Conservation (phyloP, 345 rosid species). For the Linum usitatissimum region DNA sequence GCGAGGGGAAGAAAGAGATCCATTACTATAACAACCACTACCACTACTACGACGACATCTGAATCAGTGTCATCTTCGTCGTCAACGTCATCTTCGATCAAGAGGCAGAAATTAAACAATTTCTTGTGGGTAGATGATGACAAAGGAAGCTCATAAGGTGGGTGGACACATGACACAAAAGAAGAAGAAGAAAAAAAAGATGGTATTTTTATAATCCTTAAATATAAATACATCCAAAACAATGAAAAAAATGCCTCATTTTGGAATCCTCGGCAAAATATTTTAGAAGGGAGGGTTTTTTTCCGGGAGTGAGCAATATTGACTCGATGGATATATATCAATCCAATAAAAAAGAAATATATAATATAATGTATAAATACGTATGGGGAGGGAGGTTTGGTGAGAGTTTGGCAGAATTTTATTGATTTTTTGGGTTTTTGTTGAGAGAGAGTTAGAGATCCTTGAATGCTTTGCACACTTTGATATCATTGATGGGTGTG, state of each 20-base stretch:
- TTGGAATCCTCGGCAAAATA: slow-evolving; percentile 30
- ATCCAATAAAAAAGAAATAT: slow-evolving; percentile 1
- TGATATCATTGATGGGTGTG: slow-evolving; percentile 18
- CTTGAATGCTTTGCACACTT: slow-evolving; percentile 42
- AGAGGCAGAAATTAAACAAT: slow-evolving; percentile 62
- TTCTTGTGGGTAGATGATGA: slow-evolving; percentile 56
- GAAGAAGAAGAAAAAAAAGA: slow-evolving; percentile 5
- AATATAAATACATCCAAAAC: slow-evolving; percentile 9
- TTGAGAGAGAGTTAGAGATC: neutral
- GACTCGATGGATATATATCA: slow-evolving; percentile 29
- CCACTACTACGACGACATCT: neutral
- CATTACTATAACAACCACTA: slow-evolving; percentile 1
- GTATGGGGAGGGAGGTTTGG: slow-evolving; percentile 19
- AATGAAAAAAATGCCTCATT: neutral
- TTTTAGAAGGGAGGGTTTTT: slow-evolving; percentile 29
- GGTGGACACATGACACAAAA: neutral
- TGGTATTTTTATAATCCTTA: slow-evolving; percentile 12
- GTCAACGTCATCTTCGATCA: slow-evolving; percentile 33
- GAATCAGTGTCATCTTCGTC: slow-evolving; percentile 52
- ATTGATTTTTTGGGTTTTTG: slow-evolving; percentile 19
- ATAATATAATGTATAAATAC: slow-evolving; percentile 19
- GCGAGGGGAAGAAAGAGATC: slow-evolving; percentile 48
- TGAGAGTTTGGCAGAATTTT: slow-evolving; percentile 30
- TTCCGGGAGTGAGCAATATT: slow-evolving; percentile 20
- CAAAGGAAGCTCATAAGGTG: slow-evolving; percentile 36